Conservation (phyloP, 2,329 filamentous ascomycete genomes). For the Beauveria pseudobassiana region DNA sequence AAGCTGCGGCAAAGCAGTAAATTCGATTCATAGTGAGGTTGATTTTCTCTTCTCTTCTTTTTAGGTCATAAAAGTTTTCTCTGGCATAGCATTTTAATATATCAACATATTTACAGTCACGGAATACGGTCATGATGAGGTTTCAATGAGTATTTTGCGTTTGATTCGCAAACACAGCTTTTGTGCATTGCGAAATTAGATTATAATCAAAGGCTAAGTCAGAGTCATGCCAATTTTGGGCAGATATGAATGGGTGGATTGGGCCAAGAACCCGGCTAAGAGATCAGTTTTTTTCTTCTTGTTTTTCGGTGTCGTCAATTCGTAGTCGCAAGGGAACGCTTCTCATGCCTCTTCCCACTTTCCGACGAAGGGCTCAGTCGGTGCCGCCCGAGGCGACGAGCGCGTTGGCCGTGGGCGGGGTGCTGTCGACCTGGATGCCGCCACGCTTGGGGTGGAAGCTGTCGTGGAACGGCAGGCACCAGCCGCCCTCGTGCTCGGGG, state of each 20-base stretch:
- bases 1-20: constrained; percentile 4
- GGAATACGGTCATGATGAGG: background rate
- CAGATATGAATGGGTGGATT: background rate
- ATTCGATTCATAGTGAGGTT: background rate
- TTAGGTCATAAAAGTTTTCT: background rate
- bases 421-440: constrained; percentile 81
- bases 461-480: constrained; percentile 77
- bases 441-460: constrained; percentile 78
- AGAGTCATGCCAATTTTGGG: background rate
- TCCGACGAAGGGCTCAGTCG: background rate
- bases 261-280: constrained; percentile 5
- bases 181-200: background rate
- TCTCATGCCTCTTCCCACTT: background rate
- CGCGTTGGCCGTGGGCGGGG: constrained; percentile 53
- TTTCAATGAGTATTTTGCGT: background rate
- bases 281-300: background rate
- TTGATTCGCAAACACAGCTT: background rate
- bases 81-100: background rate
- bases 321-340: background rate
- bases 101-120: background rate
- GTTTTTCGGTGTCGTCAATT: background rate
- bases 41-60: background rate
- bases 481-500: constrained; percentile 74
- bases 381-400: constrained; percentile 7
- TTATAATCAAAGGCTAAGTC: constrained; percentile 1